phyloP scores from a whole-genome alignment of 164 flowering plant species.

The Buxus sempervirens region DNA sequence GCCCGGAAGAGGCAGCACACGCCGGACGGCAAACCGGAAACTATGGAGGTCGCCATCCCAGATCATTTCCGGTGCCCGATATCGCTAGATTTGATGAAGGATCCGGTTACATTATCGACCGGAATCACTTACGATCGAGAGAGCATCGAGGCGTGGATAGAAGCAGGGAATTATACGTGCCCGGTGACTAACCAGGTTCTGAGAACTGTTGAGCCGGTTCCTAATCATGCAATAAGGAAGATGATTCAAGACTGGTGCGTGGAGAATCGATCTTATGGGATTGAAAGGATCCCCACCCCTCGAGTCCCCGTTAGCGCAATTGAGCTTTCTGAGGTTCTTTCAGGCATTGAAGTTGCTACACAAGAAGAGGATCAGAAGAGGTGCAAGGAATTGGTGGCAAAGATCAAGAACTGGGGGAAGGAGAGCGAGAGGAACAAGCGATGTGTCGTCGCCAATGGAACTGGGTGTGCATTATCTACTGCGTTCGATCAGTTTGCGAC shows the following conservation, averaged over 20 bases:
- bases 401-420: slow-evolving; percentile 33
- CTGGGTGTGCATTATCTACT: slow-evolving; percentile 26
- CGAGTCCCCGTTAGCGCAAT: slow-evolving; percentile 41
- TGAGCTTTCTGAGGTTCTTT: slow-evolving; percentile 39
- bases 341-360: slow-evolving; percentile 19
- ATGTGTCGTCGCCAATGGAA: slow-evolving; percentile 37
- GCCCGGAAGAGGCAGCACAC: slow-evolving; percentile 16
- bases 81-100: slow-evolving; percentile 83
- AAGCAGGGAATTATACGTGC: slow-evolving; percentile 56
- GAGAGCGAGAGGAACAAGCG: slow-evolving; percentile 63
- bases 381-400: slow-evolving; percentile 39
- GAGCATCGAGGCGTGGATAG: slow-evolving; percentile 82
- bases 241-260: slow-evolving; percentile 95
- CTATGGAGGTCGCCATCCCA: slow-evolving; percentile 49
- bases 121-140: slow-evolving; percentile 83
- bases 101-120: slow-evolving; percentile 75
- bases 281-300: slow-evolving; percentile 86
- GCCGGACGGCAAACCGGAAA: not conserved
- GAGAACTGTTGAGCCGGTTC: slow-evolving; percentile 46
- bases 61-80: slow-evolving; percentile 74
- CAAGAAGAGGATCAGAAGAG: slow-evolving; percentile 14
- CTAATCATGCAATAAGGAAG: slow-evolving; percentile 61
- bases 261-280: slow-evolving; percentile 45
- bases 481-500: slow-evolving; percentile 41
- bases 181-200: slow-evolving; percentile 62